Conservation (phyloP, 371 early-diverging fungal genomes). For the Apophysomyces elegans region DNA sequence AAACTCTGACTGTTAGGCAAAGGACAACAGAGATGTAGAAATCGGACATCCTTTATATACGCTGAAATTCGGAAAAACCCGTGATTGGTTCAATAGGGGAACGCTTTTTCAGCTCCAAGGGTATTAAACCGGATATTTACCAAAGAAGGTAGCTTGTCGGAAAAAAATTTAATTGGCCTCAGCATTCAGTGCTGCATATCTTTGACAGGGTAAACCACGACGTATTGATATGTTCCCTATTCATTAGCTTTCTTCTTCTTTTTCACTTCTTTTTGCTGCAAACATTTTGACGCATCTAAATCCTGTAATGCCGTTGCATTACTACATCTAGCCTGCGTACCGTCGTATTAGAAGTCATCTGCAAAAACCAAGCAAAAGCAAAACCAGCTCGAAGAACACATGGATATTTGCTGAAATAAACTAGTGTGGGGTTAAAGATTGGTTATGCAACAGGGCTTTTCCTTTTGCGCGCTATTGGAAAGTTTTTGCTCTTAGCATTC, state of each 20-base stretch:
- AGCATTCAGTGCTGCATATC: neutral
- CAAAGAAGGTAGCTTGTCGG: neutral
- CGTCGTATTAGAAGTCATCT: neutral
- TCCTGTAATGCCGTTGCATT: too few species aligned
- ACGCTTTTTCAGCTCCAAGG: neutral
- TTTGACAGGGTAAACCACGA: neutral
- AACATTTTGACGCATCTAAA: neutral
- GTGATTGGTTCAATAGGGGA: slow-evolving; percentile 15
- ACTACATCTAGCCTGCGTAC: too few species aligned
- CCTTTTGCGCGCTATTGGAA: neutral
- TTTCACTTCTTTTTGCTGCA: neutral
- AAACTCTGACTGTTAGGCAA: neutral
- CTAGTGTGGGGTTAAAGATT: neutral
- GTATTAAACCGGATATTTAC: slow-evolving; percentile 9
- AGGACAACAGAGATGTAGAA: neutral
- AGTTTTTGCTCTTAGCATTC: neutral
- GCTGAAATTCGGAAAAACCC: slow-evolving; percentile 21
- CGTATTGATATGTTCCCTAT: too few species aligned
- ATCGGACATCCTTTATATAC: neutral
- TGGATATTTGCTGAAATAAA: neutral
- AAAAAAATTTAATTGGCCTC: neutral
- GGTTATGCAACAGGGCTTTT: neutral
- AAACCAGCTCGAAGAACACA: too few species aligned
- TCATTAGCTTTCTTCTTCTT: neutral
- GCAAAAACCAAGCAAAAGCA: neutral